Conservation (phyloP, 2,329 filamentous ascomycete species). For the Chaetomium sp. region DNA sequence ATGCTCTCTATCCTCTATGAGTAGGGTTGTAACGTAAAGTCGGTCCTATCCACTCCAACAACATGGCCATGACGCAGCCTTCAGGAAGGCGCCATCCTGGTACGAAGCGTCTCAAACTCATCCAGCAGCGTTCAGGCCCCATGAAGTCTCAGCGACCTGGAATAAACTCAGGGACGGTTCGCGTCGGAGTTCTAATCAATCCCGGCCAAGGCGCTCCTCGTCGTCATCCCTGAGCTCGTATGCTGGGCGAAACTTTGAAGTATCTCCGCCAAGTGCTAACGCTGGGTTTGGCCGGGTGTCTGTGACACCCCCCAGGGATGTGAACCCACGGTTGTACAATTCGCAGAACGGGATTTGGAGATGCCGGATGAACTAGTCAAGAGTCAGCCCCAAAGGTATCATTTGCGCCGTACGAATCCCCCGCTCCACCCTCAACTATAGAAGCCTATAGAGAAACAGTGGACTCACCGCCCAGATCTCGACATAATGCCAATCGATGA, state of each 20-base stretch:
- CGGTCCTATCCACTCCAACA: no score
- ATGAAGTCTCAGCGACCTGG: background rate
- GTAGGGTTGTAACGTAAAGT: background rate
- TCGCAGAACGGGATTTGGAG: conserved; percentile 80
- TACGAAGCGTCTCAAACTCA: background rate
- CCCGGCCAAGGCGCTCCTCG: conserved; percentile 76
- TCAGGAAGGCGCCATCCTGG: background rate
- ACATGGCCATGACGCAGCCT: background rate
- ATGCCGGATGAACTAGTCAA: conserved; percentile 70
- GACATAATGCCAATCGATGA: conserved; percentile 96
- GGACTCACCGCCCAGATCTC: conserved; percentile 87
- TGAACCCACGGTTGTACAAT: conserved; percentile 86
- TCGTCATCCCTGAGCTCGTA: conserved; percentile 75
- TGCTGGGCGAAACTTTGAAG: conserved; percentile 64
- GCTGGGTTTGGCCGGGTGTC: conserved; percentile 90
- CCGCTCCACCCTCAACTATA: background rate
- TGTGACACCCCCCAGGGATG: conserved; percentile 83
- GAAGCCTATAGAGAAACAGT: no score
- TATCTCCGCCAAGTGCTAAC: conserved; percentile 46
- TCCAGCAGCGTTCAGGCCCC: background rate
- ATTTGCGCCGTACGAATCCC: background rate
- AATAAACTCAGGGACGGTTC: no score
- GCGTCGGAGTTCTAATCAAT: conserved; percentile 46
- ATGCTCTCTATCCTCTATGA: conserved; percentile 30
- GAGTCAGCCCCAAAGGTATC: background rate